Evolutionary conservation across 306 rosid genomes (phyloP).

Genomic region (Sesbania bispinosa): DNA sequence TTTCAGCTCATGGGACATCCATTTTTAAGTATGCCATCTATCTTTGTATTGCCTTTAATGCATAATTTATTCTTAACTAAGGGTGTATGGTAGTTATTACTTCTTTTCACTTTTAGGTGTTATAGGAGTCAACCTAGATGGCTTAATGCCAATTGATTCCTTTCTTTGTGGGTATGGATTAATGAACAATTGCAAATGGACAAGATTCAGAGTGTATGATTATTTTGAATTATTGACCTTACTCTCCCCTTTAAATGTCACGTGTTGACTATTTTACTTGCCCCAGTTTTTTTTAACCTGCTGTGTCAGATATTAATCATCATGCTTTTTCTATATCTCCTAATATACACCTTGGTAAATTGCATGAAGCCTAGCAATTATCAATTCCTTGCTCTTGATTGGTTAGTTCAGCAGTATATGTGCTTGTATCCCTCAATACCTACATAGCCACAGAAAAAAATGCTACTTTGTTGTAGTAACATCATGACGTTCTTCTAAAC

Average conservation of each 20-base stretch:
- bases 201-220: neutral
- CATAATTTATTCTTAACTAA: too few relatives aligned
- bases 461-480: too few relatives aligned
- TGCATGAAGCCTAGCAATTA: neutral
- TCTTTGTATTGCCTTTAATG: neutral
- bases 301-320: neutral
- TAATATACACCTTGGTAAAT: too few relatives aligned
- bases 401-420: neutral
- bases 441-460: neutral
- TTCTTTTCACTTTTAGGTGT: neutral
- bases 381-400: neutral
- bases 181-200: neutral
- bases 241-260: too few relatives aligned
- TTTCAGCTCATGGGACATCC: too few relatives aligned
- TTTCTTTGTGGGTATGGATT: neutral
- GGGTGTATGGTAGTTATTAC: neutral
- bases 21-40: neutral
- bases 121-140: neutral
- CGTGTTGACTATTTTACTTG: neutral
- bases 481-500: too few relatives aligned
- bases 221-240: too few relatives aligned
- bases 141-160: neutral
- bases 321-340: neutral
- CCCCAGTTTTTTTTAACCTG: neutral
- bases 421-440: neutral